A percentile compares a stretch with the other conserved stretches of the same genome.
Conservation (phyloP, 306 rosid species). For the Cyamopsis tetragonoloba region DNA sequence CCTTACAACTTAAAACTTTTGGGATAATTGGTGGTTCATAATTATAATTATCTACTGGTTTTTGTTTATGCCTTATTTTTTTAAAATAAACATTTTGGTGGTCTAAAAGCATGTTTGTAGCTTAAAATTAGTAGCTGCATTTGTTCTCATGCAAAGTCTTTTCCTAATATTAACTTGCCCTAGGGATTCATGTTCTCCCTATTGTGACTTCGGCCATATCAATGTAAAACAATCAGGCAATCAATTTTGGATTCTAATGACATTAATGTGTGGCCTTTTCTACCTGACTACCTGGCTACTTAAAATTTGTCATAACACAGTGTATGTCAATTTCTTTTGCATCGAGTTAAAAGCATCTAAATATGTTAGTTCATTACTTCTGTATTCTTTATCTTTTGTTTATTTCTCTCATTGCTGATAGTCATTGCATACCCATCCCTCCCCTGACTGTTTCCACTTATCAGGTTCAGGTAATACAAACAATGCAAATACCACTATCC, state of each 20-base stretch:
- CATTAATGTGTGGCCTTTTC: not conserved
- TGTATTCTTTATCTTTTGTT: not conserved
- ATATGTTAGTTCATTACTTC: not conserved
- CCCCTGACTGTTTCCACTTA: constrained; percentile 6
- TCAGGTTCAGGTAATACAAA: constrained; percentile 87
- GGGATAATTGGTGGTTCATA: not conserved
- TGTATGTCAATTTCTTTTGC: constrained; percentile 4
- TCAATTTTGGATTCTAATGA: not conserved
- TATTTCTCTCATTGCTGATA: constrained; percentile 9
- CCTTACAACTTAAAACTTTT: not conserved
- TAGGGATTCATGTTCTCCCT: too few species aligned
- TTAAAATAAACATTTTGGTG: not conserved
- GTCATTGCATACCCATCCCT: not conserved
- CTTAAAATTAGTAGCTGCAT: too few species aligned
- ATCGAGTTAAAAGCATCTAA: not conserved
- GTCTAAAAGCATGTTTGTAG: too few species aligned
- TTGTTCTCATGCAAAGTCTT: too few species aligned
- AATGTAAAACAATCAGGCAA: too few species aligned
- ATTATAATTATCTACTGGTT: not conserved
- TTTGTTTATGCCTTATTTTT: not conserved
- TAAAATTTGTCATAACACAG: not conserved
- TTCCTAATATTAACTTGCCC: too few species aligned
- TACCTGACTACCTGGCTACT: not conserved
- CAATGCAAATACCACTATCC: constrained; percentile 89
- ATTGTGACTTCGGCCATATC: too few species aligned